Percentiles rank a stretch among this genome's conserved stretches.
phyloP scores from a whole-genome alignment of 2,329 filamentous ascomycete species.

The Cucurbitaria berberidis region DNA sequence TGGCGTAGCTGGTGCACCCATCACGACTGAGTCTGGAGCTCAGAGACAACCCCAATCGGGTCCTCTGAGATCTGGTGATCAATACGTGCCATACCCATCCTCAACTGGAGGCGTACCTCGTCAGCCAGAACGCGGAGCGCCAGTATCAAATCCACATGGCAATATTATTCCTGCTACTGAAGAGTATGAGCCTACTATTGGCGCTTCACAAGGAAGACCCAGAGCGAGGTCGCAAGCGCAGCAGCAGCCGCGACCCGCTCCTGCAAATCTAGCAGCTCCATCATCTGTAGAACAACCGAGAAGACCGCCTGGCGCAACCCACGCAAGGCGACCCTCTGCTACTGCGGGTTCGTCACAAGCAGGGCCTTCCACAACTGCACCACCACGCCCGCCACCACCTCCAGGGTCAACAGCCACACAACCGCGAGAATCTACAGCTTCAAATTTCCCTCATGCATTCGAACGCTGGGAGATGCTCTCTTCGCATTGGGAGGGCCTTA shows the following conservation, averaged over 20 bases:
- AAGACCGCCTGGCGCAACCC: constrained; percentile 39
- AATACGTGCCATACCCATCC: constrained; percentile 34
- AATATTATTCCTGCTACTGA: not conserved
- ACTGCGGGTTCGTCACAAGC: constrained; percentile 41
- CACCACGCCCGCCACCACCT: constrained; percentile 34
- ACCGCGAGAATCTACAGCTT: constrained; percentile 52
- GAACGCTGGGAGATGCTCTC: constrained; percentile 97
- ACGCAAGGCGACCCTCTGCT: constrained; percentile 42
- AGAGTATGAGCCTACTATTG: constrained; percentile 32
- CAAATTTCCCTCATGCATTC: constrained; percentile 93
- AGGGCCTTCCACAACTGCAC: constrained; percentile 34
- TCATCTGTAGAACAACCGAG: constrained; percentile 34
- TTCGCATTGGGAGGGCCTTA: constrained; percentile 96
- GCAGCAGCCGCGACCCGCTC: constrained; percentile 42
- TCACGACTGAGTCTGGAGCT: constrained; percentile 37
- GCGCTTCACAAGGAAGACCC: constrained; percentile 38
- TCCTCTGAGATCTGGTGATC: constrained; percentile 35
- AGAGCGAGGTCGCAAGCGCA: constrained; percentile 45
- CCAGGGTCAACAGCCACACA: constrained; percentile 36
- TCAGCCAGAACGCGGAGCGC: constrained; percentile 37
- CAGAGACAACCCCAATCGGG: constrained; percentile 38
- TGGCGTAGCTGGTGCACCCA: constrained; percentile 56
- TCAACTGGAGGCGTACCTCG: constrained; percentile 34
- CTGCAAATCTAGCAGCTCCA: constrained; percentile 31
- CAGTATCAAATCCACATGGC: constrained; percentile 16